Evolutionary conservation across 192 early-diverging fungal genomes (phyloP).

Genomic region (Backusella tarrabulga): DNA sequence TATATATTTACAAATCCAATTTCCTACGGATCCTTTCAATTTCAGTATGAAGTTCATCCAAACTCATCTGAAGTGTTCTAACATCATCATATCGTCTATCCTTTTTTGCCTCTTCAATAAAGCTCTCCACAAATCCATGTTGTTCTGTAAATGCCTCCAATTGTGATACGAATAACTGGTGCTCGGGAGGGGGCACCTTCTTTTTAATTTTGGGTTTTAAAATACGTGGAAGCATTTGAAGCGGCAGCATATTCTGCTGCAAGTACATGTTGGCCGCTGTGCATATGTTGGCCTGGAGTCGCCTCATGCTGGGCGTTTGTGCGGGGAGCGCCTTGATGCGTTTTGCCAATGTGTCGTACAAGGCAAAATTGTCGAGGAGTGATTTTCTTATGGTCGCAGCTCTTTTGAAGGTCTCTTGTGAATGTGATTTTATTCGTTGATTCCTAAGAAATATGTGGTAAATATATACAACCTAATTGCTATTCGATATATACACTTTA

Average conservation of each 20-base stretch:
- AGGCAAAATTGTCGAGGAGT: constrained; percentile 60
- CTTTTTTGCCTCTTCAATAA: constrained; percentile 60
- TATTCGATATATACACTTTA: constrained; percentile 14
- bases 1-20: not conserved
- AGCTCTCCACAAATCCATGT: constrained; percentile 56
- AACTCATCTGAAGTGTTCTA: constrained; percentile 54
- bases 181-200: not conserved
- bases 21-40: constrained; percentile 28
- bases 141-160: constrained; percentile 71
- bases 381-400: constrained; percentile 62
- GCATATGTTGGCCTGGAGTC: constrained; percentile 64
- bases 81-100: constrained; percentile 72
- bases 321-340: constrained; percentile 55
- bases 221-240: constrained; percentile 65
- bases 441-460: constrained; percentile 22
- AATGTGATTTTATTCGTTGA: constrained; percentile 34
- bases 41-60: constrained; percentile 65
- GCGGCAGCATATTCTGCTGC: constrained; percentile 76
- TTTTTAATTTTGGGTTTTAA: constrained; percentile 34
- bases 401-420: constrained; percentile 53
- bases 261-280: constrained; percentile 65
- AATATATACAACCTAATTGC: no score
- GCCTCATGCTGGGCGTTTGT: constrained; percentile 41
- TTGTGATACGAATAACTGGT: constrained; percentile 33
- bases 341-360: constrained; percentile 62